phyloP scores from a whole-genome alignment of 2,329 filamentous ascomycete species.

The Coleophoma eucalyptorum region DNA sequence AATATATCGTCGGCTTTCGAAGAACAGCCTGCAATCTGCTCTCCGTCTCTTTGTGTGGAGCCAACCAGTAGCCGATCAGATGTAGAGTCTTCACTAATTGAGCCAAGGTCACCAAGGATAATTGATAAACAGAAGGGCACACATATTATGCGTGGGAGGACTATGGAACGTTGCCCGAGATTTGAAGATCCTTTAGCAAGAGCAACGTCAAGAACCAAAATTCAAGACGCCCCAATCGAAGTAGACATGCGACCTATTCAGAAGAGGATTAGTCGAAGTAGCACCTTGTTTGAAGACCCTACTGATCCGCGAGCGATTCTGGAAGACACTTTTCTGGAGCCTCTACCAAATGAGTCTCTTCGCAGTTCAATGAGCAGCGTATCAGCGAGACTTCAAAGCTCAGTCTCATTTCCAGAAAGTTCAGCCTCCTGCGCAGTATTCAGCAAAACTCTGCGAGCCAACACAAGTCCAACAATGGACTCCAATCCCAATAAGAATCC shows the following conservation, averaged over 20 bases:
- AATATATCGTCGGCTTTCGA: neutral
- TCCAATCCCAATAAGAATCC: neutral
- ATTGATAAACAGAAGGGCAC: constrained; percentile 10
- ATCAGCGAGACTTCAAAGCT: constrained; percentile 13
- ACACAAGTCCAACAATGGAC: neutral
- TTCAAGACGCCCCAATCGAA: constrained; percentile 18
- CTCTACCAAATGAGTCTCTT: constrained; percentile 13
- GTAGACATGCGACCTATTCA: constrained; percentile 17
- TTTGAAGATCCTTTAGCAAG: constrained; percentile 18
- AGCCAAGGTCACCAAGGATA: neutral
- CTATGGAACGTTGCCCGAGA: constrained; percentile 13
- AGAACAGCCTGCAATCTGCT: neutral
- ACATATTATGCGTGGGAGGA: constrained; percentile 18
- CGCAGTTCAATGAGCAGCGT: constrained; percentile 10
- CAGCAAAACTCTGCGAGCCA: neutral
- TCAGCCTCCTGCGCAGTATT: neutral
- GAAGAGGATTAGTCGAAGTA: constrained; percentile 21
- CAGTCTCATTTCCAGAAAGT: neutral
- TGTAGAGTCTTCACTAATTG: neutral
- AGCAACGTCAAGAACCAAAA: constrained; percentile 19
- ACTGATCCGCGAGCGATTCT: constrained; percentile 19
- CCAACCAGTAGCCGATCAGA: neutral
- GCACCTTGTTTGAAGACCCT: constrained; percentile 23
- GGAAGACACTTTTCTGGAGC: constrained; percentile 25
- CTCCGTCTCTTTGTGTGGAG: neutral